Evolutionary conservation across 345 rosid genomes (phyloP), one percentile per base, ranked within the genome.

Genomic region (Moricandia moricandioides): DNA sequence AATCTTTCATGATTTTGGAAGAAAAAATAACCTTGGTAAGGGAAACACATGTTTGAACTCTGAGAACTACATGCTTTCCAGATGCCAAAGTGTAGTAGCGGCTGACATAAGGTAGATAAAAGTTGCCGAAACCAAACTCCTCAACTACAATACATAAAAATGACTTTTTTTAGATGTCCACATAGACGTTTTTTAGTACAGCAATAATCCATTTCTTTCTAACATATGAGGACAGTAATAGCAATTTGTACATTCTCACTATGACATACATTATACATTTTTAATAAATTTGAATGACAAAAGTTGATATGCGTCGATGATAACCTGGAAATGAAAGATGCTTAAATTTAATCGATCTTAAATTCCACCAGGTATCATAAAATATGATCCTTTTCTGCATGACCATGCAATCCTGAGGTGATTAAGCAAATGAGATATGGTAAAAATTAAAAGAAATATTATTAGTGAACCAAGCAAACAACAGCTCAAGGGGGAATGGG

Each of bases 271-370:
- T 2, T 37, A 37, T 39, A 39, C 45, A 10, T 10, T 39, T 10
- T 39, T 13, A 39, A 39, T 39, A 39, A 39, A 39, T 10, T 9
- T 39, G 45, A 39, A 39, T 9, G 45, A 39, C 45, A 37, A 4
- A 21, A 24, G 9, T 24, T 8, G 64, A 6, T 9, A 61, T 7
- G 39, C 4, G 8, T 60, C 24, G 29, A 14, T 9, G 51, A 61
- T 35, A 71, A 78, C 95, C 90, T 89, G 91, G 79, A 89, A 89
- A 80, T 89, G 95, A 77, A 87, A 85, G 77, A 89, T 86, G 39
- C 87, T 89, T 55, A 92, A 87, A 21, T 79, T 89, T 87, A 58
- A 89, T 82, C n/a, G 92, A 86, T 85, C 95, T 84, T 8, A 89
- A 78, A 79, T 86, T 89, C 52, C 83, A 82, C 76, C 85, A 81